phyloP scores from a whole-genome alignment of 176 grass and related monocot genomes.

The Avena sativa region DNA sequence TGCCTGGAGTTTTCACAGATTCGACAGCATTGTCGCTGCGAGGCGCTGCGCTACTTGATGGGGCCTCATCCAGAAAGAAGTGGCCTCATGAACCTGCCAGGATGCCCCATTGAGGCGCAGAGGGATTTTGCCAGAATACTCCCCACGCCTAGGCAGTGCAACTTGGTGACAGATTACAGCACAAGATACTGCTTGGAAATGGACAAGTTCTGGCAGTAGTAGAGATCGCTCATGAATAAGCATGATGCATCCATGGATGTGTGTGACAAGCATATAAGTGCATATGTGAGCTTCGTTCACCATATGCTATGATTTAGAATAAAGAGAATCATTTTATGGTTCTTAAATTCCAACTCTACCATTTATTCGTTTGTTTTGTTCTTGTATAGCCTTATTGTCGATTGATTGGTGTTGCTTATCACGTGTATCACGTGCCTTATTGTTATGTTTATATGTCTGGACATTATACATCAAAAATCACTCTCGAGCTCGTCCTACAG shows the following conservation, averaged over 20 bases:
- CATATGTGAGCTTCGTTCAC: background rate
- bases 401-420: too few relatives aligned
- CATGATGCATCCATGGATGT: background rate
- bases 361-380: background rate
- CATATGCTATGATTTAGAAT: background rate
- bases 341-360: background rate
- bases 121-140: constrained; percentile 3
- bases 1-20: background rate
- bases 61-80: background rate
- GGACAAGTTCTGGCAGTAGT: background rate
- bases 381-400: too few relatives aligned
- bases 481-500: too few relatives aligned
- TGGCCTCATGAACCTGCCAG: background rate
- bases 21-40: background rate
- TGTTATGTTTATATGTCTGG: too few relatives aligned
- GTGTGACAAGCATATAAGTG: background rate
- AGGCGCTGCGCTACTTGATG: background rate
- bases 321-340: constrained; percentile 13
- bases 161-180: background rate
- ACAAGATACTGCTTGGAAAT: background rate
- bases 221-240: background rate
- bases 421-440: too few relatives aligned
- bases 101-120: background rate
- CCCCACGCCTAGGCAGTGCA: background rate
- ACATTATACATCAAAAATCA: too few relatives aligned